phyloP scores from a whole-genome alignment of 768 basidiomycete genomes.

The Calocybe gangraenosa region DNA sequence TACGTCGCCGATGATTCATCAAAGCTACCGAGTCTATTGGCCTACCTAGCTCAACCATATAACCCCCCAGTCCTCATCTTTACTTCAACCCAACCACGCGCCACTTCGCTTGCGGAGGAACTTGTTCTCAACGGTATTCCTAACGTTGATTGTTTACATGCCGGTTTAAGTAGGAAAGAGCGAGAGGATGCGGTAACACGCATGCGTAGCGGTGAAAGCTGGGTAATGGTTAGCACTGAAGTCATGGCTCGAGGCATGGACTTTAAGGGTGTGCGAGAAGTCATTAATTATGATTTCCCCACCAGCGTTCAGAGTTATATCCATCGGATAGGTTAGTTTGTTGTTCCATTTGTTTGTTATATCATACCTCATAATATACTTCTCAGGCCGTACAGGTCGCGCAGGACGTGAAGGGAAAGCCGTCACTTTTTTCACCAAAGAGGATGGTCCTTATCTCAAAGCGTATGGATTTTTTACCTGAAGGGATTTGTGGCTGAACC shows the following conservation, averaged over 20 bases:
- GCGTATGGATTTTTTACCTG: constrained; percentile 47
- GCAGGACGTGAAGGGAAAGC: constrained; percentile 92
- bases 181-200: constrained; percentile 79
- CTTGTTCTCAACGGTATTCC: constrained; percentile 72
- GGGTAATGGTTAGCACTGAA: constrained; percentile 96
- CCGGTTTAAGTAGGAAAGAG: constrained; percentile 83
- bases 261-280: constrained; percentile 90
- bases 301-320: constrained; percentile 94
- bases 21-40: constrained; percentile 86
- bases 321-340: constrained; percentile 76
- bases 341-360: not conserved
- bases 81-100: constrained; percentile 84
- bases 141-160: constrained; percentile 89
- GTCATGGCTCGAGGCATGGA: constrained; percentile 99
- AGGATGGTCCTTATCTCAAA: constrained; percentile 89
- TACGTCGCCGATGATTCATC: constrained; percentile 93
- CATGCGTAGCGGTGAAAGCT: constrained; percentile 87
- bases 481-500: constrained; percentile 5
- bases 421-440: constrained; percentile 92
- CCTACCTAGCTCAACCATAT: constrained; percentile 76
- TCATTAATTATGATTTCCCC: constrained; percentile 97
- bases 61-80: constrained; percentile 92
- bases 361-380: constrained; percentile 1
- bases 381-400: constrained; percentile 84
- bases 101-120: constrained; percentile 75